Base-by-base conservation (phyloP, 1,284 basidiomycete genomes). In the Fomitopsis schrenkii region DNA sequence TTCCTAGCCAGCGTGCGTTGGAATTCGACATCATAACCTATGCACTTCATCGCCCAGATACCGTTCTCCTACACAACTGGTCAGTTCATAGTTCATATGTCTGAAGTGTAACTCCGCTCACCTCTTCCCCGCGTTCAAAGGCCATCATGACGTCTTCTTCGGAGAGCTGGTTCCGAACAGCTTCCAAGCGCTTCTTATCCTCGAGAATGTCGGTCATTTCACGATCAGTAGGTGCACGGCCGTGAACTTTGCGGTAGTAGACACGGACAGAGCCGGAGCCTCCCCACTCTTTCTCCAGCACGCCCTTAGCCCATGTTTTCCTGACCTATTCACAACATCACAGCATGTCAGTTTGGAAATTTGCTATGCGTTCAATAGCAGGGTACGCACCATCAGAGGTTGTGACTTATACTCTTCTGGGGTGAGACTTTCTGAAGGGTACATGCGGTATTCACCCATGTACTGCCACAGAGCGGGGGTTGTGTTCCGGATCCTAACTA, bases 11-110 rank as follows among this genome's bases (percentile, higher is more conserved):
- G 61, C 7, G 40, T 30, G 22, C 61, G 61, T 50, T 59, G 52
- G 40, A 59, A 59, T n/a, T 59, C 53, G 14, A 53, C 44, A 28
- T 62, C 61, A 48, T 62, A 62, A 41, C 53, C 57, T 10, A 59
- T 36, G 40, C 61, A 62, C 26, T 58, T 46, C 60, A 62, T 55
- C 14, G 40, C 46, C 41, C 35, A 62, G 3, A 62, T 38, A 10
- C 45, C 53, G 22, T 56, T 59, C 22, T 54, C 36, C 60, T 61
- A 52, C 3, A 4, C 2, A 10, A 30, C 3, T 3, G 4, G 4
- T 33, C 9, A 30, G 33, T 9, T 19, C 30, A 33, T 33, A 30
- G 33, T 9, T 19, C 30, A 33, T 33, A 33, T 3, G 30, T 5
- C 30, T 33, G 30, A 33, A 33, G 30, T 33, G 30, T 8, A 33